Percentiles rank a stretch among this genome's conserved stretches.
These are phyloP conservation scores for Sphagnum tenellum DNA, from an alignment of 225 moss, liverwort and hornwort species.

Conservation along the genomic window DNA sequence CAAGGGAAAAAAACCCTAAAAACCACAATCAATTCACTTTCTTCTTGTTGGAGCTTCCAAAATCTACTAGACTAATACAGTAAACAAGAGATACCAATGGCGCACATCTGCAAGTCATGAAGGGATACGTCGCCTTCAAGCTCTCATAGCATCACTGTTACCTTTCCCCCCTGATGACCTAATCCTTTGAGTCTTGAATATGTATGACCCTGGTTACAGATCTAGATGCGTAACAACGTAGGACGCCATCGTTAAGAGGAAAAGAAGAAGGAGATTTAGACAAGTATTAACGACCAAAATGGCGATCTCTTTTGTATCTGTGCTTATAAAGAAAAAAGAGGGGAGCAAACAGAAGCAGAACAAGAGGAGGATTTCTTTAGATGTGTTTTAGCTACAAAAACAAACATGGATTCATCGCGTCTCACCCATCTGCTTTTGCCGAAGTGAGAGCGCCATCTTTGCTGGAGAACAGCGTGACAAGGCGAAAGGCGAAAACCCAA, in stretches of 20 bases:
- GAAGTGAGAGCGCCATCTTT: slow-evolving; percentile 96
- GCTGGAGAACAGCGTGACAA: not conserved
- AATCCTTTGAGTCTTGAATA: too few relatives aligned
- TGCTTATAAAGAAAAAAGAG: not conserved
- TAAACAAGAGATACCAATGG: not conserved
- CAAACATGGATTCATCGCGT: not conserved
- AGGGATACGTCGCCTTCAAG: too few relatives aligned
- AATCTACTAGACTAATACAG: not conserved
- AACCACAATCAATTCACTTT: not conserved
- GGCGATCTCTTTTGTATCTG: too few relatives aligned
- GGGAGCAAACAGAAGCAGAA: not conserved
- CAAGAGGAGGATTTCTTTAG: too few relatives aligned
- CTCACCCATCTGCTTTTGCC: slow-evolving; percentile 95
- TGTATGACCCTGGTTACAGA: too few relatives aligned
- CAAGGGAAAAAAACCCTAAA: not conserved
- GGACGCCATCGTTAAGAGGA: too few relatives aligned
- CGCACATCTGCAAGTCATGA: slow-evolving; percentile 18
- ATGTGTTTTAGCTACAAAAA: not conserved
- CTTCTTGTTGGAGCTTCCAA: not conserved
- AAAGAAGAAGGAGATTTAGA: too few relatives aligned
- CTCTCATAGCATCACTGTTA: too few relatives aligned
- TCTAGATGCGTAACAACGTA: too few relatives aligned
- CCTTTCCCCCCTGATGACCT: too few relatives aligned
- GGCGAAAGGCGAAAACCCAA: too few relatives aligned
- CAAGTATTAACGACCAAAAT: too few relatives aligned